phyloP scores from a whole-genome alignment of 352 stramenopile genomes.

The Globisporangium perplexum region DNA sequence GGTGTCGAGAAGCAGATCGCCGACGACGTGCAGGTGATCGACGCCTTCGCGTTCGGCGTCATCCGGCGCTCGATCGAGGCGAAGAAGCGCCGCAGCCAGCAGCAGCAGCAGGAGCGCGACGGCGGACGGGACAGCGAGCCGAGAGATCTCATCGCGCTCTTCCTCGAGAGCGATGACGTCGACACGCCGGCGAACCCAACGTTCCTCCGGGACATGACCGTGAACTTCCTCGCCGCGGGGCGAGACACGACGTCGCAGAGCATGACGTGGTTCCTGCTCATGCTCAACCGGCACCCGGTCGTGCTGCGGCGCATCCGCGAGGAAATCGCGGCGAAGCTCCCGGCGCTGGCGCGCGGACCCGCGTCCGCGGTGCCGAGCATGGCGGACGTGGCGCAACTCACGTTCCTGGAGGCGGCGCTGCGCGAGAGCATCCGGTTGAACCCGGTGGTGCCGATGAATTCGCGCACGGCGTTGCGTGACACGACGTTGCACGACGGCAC shows the following conservation, averaged over 20 bases:
- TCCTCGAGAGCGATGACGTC: constrained; percentile 23
- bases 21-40: constrained; percentile 5
- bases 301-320: constrained; percentile 23
- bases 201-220: constrained; percentile 70
- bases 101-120: no score
- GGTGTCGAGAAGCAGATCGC: constrained; percentile 8
- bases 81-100: background rate
- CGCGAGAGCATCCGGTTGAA: constrained; percentile 48
- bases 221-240: constrained; percentile 77
- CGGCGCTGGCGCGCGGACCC: constrained; percentile 12
- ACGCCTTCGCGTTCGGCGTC: constrained; percentile 12
- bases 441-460: constrained; percentile 31
- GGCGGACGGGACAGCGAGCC: no score
- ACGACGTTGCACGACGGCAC: constrained; percentile 46
- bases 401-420: constrained; percentile 41
- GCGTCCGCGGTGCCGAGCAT: background rate
- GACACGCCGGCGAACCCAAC: background rate
- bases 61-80: constrained; percentile 1
- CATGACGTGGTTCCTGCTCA: constrained; percentile 72
- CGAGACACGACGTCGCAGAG: constrained; percentile 69
- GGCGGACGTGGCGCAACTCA: constrained; percentile 42
- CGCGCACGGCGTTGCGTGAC: constrained; percentile 24
- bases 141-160: constrained; percentile 41
- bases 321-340: constrained; percentile 25
- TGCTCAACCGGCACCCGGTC: constrained; percentile 57